phyloP scores from a whole-genome alignment of 1,284 basidiomycete species.

The Garcileccinum viscosum region DNA sequence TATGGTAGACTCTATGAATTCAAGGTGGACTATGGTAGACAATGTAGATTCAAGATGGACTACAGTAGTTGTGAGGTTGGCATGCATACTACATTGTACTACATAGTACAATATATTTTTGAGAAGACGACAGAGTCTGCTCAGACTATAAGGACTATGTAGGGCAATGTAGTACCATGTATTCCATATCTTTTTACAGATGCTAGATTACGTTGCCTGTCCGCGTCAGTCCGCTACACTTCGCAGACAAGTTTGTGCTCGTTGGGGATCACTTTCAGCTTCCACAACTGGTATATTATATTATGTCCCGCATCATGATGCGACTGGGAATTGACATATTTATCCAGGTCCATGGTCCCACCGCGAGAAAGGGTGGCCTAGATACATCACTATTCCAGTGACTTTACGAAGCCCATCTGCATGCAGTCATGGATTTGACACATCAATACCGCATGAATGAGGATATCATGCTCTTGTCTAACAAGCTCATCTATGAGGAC shows the following conservation, averaged over 20 bases:
- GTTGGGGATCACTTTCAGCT: conserved; percentile 98
- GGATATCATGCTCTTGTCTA: conserved; percentile 95
- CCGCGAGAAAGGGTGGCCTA: conserved; percentile 84
- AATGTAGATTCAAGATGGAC: too few relatives aligned
- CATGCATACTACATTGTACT: neutral
- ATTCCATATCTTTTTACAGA: neutral
- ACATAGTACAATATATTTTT: neutral
- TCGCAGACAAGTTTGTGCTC: conserved; percentile 89
- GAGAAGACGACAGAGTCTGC: neutral
- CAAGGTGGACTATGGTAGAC: too few relatives aligned
- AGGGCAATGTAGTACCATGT: neutral
- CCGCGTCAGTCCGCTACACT: conserved; percentile 91
- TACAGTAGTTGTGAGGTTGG: neutral
- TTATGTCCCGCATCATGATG: neutral
- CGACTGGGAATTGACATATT: neutral
- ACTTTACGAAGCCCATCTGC: conserved; percentile 85
- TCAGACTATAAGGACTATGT: neutral
- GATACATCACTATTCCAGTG: conserved; percentile 91
- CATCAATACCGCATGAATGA: conserved; percentile 97
- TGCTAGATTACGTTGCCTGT: conserved; percentile 93
- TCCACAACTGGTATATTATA: conserved; percentile 78
- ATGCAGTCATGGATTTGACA: conserved; percentile 82
- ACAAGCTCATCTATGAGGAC: conserved; percentile 86
- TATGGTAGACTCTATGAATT: neutral
- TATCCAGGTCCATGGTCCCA: conserved; percentile 78